phyloP scores from a whole-genome alignment of 2,329 filamentous ascomycete genomes.

The Xylariomycetidae sp. region DNA sequence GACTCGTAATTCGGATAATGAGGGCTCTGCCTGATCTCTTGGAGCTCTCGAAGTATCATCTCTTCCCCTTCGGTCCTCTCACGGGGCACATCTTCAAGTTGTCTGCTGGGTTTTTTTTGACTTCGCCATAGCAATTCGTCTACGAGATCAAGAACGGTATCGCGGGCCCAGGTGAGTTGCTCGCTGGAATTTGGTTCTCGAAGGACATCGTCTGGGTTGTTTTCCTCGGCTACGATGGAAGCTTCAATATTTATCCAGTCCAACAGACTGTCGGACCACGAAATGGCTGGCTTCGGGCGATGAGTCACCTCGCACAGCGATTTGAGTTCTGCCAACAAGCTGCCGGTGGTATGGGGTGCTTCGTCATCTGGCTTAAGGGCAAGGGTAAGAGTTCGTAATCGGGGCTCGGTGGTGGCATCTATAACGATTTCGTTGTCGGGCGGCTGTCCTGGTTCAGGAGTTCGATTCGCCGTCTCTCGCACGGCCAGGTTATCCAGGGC shows the following conservation, averaged over 20 bases:
- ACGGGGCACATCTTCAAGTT: no score
- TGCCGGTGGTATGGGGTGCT: not conserved
- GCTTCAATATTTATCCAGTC: slow-evolving; percentile 23
- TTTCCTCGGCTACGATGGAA: slow-evolving; percentile 20
- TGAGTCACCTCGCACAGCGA: slow-evolving; percentile 13
- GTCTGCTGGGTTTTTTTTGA: not conserved
- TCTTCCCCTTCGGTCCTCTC: slow-evolving; percentile 2
- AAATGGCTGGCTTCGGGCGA: slow-evolving; percentile 9
- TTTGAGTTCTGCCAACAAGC: slow-evolving; percentile 17
- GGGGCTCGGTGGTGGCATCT: no score
- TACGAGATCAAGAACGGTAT: slow-evolving; percentile 14
- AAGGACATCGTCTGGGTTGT: slow-evolving; percentile 8
- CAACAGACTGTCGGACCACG: slow-evolving; percentile 18
- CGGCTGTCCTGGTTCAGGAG: not conserved
- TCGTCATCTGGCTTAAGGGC: not conserved
- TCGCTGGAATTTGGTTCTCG: slow-evolving; percentile 15
- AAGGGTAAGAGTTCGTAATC: not conserved
- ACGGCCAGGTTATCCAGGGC: slow-evolving; percentile 36
- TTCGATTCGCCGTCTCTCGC: slow-evolving; percentile 19
- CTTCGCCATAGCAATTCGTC: slow-evolving; percentile 11
- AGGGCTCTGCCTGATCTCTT: slow-evolving; percentile 7
- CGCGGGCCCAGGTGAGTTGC: slow-evolving; percentile 13
- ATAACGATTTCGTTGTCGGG: no score
- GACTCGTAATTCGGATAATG: slow-evolving; percentile 21
- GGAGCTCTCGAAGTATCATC: slow-evolving; percentile 13